Evolutionary conservation across 371 early-diverging fungal genomes (phyloP), one percentile per base, ranked within the genome.

Genomic region (Mucor piriformis): DNA sequence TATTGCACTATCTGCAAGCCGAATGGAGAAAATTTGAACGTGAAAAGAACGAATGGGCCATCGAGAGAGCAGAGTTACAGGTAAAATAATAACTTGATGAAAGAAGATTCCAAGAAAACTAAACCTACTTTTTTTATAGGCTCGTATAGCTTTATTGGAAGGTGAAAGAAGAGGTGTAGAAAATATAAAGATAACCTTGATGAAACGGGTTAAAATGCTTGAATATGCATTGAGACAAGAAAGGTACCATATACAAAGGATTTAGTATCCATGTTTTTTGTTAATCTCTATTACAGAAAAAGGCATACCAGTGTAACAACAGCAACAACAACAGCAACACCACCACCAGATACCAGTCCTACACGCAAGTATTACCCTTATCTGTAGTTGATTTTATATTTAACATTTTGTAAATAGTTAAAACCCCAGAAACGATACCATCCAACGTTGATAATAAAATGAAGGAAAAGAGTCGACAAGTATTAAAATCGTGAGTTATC

Each of bases 11-110:
- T 64, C 76, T 95, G 18, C 94, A 94, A 70, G 71, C 77, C 6
- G 93, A 94, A 77, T 93, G 93, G 93, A 73, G 95, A 52, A 79
- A 85, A 29, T 92, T 88, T 67, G 96, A 95, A 61, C 81, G 90
- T 53, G 94, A 95, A 64, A 82, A 91, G 20, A 92, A 91, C 59
- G 91, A 92, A 68, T 94, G 96, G 94, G 88, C 89, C 21, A 89
- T 94, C 66, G 94, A 94, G 64, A 72, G 83, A 50, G 84, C 92
- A 6, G 93, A 92, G 57, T 68, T 93, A 50, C 87, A 90, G 84
- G 95, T 91, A 79, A 54, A 52, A 42, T 20, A 10, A 10, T 3
- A 16, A 8, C 20, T 29, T 8, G 50, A n/a, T 33, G 12, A 15
- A n/a, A n/a, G n/a, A n/a, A n/a, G n/a, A n/a, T n/a, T 53, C n/a